Evolutionary conservation across 495 filamentous ascomycete species (phyloP).

Genomic region (Neurospora tetraspora): DNA sequence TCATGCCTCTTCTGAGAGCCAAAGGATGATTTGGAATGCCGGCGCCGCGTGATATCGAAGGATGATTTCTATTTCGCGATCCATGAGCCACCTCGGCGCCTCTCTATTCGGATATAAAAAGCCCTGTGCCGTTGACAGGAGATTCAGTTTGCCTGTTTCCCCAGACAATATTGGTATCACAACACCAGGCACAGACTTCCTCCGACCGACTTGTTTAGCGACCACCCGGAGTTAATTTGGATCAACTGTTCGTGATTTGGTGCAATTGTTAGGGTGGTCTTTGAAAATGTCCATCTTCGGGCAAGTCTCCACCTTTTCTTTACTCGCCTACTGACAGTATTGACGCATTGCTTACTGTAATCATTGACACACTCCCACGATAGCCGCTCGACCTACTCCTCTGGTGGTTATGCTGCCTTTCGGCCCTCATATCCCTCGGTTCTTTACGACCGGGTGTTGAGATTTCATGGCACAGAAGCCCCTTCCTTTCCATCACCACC

Average conservation of each 20-base stretch:
- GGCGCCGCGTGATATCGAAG: neutral
- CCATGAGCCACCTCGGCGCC: neutral
- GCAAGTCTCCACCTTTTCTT: neutral
- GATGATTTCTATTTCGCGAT: neutral
- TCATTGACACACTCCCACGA: neutral
- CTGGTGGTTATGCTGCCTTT: constrained; percentile 48
- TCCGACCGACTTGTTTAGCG: neutral
- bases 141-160: neutral
- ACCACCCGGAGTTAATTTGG: neutral
- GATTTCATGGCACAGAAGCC: constrained; percentile 34
- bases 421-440: constrained; percentile 50
- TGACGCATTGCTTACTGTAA: neutral
- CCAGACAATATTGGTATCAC: neutral
- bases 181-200: neutral
- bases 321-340: neutral
- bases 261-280: neutral
- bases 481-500: neutral
- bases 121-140: neutral
- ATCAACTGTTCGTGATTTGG: neutral
- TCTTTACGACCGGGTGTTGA: constrained; percentile 45
- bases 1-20: neutral
- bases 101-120: neutral
- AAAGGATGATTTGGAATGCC: neutral
- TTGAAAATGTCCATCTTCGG: neutral
- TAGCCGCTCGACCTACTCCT: constrained; percentile 38